Percentiles rank a stretch among this genome's conserved stretches.
Conservation (phyloP, 768 basidiomycete genomes). For the Zangia roseola region DNA sequence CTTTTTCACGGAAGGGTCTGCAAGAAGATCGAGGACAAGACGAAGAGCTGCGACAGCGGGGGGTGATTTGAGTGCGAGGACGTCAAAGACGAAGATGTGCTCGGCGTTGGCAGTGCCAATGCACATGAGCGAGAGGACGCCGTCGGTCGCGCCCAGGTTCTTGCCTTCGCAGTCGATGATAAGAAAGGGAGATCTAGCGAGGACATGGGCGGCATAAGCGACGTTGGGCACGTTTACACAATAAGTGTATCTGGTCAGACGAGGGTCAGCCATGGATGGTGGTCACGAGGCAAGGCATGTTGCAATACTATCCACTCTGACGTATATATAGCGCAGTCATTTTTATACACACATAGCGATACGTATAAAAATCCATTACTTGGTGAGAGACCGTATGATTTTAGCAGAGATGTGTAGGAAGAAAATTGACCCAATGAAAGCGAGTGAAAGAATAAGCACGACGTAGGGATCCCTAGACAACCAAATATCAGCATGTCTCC, state of each 20-base stretch:
- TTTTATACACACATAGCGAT: too few species aligned
- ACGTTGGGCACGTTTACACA: constrained; percentile 16
- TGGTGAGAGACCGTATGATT: constrained; percentile 87
- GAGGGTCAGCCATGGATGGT: constrained; percentile 13
- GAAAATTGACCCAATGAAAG: constrained; percentile 98
- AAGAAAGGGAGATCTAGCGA: constrained; percentile 24
- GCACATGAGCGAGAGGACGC: constrained; percentile 37
- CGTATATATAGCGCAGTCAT: too few species aligned
- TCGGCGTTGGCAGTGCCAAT: constrained; percentile 32
- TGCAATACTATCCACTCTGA: too few species aligned
- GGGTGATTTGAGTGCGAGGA: constrained; percentile 26
- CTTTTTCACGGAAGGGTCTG: constrained; percentile 31
- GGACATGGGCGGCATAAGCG: constrained; percentile 17
- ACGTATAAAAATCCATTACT: constrained; percentile 41
- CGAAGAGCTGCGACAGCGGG: constrained; percentile 21
- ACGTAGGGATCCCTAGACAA: constrained; percentile 86
- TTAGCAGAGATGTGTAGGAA: constrained; percentile 98
- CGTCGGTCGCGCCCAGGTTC: constrained; percentile 31
- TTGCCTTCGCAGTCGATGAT: constrained; percentile 43
- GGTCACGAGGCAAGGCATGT: constrained; percentile 16
- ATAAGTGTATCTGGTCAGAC: constrained; percentile 18
- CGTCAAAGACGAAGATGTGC: constrained; percentile 38
- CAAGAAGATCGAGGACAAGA: constrained; percentile 29
- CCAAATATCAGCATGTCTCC: constrained; percentile 4
- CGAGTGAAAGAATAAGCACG: constrained; percentile 91